Evolutionary conservation across 345 rosid genomes (phyloP), one percentile per base, ranked within the genome.

Genomic region (Geranium brycei): DNA sequence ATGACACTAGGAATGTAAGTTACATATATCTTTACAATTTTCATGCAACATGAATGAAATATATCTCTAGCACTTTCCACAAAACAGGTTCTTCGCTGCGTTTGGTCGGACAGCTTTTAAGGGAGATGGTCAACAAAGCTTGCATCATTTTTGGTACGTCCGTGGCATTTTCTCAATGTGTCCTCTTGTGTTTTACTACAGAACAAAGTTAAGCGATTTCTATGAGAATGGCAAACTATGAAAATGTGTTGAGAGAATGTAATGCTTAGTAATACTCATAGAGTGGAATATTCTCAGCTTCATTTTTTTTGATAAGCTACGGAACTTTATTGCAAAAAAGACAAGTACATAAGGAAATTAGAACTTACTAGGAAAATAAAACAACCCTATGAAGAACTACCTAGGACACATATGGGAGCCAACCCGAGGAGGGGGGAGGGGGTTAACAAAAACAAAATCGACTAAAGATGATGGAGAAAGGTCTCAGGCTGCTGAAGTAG

Each of bases 1-100:
- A 93, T 90, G 97, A 83, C 96, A 62, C 66, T 93, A 78, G 99
- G 97, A 85, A 93, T 93, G 99, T 90, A 85, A 82, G 85, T 79
- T 57, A 58, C 70, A 62, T 71, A 57, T 19, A 17, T 69, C 58
- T 57, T 51, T 13, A 19, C 51, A 38, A 17, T 60, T 70, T 47
- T 68, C 70, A 62, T 64, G 53, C 69, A 62, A 64, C 14, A 53
- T 62, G 59, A 12, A 23, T 35, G 41, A 31, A 67, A 64, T 58
- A 31, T 57, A 19, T 23, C 4, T 17, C 53, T 47, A n/a, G 18
- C 15, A 47, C 53, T 47, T 47, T 47, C 11, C 53, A 70, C 73
- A 61, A 65, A n/a, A 66, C 87, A 92, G 97, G 95, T 92, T 87
- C 79, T 92, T 85, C 67, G 91, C 97, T 66, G 95, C 95, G 68